These are phyloP conservation scores for Suillus discolor DNA, from an alignment of 768 basidiomycete species.

Conservation along the genomic window DNA sequence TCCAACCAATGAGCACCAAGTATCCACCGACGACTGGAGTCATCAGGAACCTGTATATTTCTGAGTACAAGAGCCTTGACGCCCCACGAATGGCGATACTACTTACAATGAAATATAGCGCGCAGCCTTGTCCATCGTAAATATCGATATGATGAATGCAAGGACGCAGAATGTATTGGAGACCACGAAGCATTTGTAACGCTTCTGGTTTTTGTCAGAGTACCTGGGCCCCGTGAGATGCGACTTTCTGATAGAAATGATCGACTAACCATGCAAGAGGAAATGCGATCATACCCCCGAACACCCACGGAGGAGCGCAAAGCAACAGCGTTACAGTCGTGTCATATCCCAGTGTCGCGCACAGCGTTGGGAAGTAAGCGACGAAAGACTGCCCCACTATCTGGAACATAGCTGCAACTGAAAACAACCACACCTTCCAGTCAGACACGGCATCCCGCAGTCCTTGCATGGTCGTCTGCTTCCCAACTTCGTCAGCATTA, in stretches of 20 bases:
- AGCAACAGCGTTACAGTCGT: neutral
- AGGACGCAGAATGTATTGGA: neutral
- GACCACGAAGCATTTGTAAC: neutral
- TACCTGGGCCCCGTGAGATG: neutral
- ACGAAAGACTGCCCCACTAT: neutral
- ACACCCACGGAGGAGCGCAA: neutral
- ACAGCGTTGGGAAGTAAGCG: neutral
- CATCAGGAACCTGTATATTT: neutral
- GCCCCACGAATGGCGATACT: neutral
- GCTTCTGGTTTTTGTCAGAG: neutral
- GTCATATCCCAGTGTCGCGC: neutral
- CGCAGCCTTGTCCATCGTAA: neutral
- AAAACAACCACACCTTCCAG: conserved; percentile 82
- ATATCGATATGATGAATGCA: neutral
- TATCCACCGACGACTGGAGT: neutral
- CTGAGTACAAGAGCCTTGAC: neutral
- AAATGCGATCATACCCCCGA: neutral
- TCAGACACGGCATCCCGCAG: conserved; percentile 62
- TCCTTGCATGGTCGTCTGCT: conserved; percentile 39
- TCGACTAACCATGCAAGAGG: neutral
- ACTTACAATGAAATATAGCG: neutral
- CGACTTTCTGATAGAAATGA: neutral
- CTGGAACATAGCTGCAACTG: conserved; percentile 45
- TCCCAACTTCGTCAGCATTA: conserved; percentile 44
- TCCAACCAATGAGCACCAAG: neutral